Evolutionary conservation across 495 filamentous ascomycete genomes (phyloP).

Genomic region (Parmelia sp.): DNA sequence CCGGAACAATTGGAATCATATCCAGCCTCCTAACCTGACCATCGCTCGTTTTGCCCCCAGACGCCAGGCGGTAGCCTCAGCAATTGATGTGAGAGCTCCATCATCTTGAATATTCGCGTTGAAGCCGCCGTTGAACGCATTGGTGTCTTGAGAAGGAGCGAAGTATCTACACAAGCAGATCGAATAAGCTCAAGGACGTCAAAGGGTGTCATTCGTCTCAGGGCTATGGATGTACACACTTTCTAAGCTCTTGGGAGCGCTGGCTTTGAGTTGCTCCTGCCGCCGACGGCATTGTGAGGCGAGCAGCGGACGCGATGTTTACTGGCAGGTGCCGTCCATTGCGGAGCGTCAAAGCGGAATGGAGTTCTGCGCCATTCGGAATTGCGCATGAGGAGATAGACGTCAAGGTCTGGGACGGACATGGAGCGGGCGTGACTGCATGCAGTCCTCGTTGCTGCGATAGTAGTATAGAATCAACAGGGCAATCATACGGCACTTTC

Average conservation of each 20-base stretch:
- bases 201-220: neutral
- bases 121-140: neutral
- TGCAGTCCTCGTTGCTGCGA: too few relatives aligned
- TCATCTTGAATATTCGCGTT: neutral
- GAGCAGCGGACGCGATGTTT: neutral
- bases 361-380: neutral
- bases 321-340: neutral
- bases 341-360: neutral
- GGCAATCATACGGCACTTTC: too few relatives aligned
- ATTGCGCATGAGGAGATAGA: neutral
- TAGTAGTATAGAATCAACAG: too few relatives aligned
- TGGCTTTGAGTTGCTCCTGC: neutral
- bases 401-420: too few relatives aligned
- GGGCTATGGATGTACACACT: neutral
- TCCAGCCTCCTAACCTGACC: neutral
- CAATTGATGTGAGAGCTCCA: neutral
- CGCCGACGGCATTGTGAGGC: neutral
- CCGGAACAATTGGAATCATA: neutral
- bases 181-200: neutral
- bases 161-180: neutral
- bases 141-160: neutral
- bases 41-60: neutral
- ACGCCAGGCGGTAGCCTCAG: neutral
- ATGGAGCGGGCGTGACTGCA: too few relatives aligned
- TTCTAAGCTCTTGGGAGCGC: neutral